Conservation (phyloP, 1,139 yeast genomes). For the Eremothecium cymbalariae region DNA sequence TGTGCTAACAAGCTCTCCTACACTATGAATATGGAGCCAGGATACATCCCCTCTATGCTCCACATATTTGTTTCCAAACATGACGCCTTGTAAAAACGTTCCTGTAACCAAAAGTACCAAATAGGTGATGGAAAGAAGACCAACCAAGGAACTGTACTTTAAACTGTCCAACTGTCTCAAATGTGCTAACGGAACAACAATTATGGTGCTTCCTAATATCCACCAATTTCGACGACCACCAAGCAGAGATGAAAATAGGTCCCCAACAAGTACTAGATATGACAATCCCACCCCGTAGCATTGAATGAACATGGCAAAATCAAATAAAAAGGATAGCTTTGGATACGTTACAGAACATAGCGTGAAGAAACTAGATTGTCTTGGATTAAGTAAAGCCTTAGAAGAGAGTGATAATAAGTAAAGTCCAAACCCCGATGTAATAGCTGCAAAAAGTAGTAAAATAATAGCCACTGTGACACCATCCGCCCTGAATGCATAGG, state of each 20-base stretch:
- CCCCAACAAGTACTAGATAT: slow-evolving; percentile 83
- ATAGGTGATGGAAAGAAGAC: slow-evolving; percentile 73
- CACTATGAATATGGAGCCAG: slow-evolving; percentile 46
- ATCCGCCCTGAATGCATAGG: slow-evolving; percentile 80
- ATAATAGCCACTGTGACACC: slow-evolving; percentile 64
- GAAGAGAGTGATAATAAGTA: slow-evolving; percentile 72
- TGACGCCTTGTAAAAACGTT: slow-evolving; percentile 44
- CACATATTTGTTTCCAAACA: slow-evolving; percentile 29
- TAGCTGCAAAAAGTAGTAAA: slow-evolving; percentile 63
- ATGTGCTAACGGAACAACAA: slow-evolving; percentile 69
- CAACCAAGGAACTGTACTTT: slow-evolving; percentile 79
- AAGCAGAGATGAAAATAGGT: slow-evolving; percentile 68
- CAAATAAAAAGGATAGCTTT: slow-evolving; percentile 70
- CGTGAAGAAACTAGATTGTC: slow-evolving; percentile 79
- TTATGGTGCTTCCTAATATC: slow-evolving; percentile 53
- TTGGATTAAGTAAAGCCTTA: slow-evolving; percentile 50
- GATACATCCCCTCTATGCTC: slow-evolving; percentile 43
- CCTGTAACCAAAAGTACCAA: slow-evolving; percentile 63
- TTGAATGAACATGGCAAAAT: slow-evolving; percentile 78
- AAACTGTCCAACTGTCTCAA: slow-evolving; percentile 72
- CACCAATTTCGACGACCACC: slow-evolving; percentile 42
- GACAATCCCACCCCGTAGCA: slow-evolving; percentile 92
- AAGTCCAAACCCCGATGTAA: slow-evolving; percentile 73
- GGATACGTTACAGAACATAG: slow-evolving; percentile 83
- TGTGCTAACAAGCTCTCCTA: slow-evolving; percentile 61